Percentiles rank a stretch among this genome's conserved stretches.
phyloP scores from a whole-genome alignment of 345 rosid genomes.

The Rubroshorea leprosula region DNA sequence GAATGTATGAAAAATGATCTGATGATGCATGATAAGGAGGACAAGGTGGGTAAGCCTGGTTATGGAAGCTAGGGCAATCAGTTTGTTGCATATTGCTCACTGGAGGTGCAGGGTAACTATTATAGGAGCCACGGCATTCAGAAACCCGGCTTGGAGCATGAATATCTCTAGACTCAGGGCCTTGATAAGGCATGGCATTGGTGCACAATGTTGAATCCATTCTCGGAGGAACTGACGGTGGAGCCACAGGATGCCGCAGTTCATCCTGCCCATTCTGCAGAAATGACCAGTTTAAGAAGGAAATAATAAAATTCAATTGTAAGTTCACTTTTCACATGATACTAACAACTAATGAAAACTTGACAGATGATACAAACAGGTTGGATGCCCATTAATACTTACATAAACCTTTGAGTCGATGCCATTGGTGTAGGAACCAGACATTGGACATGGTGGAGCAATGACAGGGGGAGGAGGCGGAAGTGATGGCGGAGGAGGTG shows the following conservation, averaged over 20 bases:
- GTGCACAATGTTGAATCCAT: slow-evolving; percentile 34
- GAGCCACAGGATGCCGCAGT: slow-evolving; percentile 30
- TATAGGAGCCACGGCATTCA: slow-evolving; percentile 42
- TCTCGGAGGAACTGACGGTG: slow-evolving; percentile 36
- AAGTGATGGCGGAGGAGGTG: slow-evolving; percentile 22
- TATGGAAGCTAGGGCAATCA: slow-evolving; percentile 47
- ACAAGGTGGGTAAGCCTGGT: slow-evolving; percentile 49
- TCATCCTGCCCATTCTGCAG: slow-evolving; percentile 51
- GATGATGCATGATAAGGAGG: slow-evolving; percentile 60
- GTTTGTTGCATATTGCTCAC: slow-evolving; percentile 33
- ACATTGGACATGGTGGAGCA: slow-evolving; percentile 32
- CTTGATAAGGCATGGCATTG: slow-evolving; percentile 37
- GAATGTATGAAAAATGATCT: slow-evolving; percentile 65
- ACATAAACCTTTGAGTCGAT: slow-evolving; percentile 31
- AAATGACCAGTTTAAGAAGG: slow-evolving; percentile 17
- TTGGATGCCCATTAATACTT: slow-evolving; percentile 30
- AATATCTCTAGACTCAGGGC: slow-evolving; percentile 46
- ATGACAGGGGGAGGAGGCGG: slow-evolving; percentile 33
- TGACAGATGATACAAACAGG: slow-evolving; percentile 7
- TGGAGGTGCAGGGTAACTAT: slow-evolving; percentile 33
- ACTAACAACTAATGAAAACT: slow-evolving; percentile 10
- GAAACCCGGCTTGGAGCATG: slow-evolving; percentile 38
- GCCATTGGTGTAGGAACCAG: slow-evolving; percentile 39
- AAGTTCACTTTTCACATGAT: slow-evolving; percentile 12
- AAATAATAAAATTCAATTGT: slow-evolving; percentile 5